These are phyloP conservation scores for Phascolomyces articulosus DNA, from an alignment of 371 early-diverging fungal genomes.

Conservation along the genomic window DNA sequence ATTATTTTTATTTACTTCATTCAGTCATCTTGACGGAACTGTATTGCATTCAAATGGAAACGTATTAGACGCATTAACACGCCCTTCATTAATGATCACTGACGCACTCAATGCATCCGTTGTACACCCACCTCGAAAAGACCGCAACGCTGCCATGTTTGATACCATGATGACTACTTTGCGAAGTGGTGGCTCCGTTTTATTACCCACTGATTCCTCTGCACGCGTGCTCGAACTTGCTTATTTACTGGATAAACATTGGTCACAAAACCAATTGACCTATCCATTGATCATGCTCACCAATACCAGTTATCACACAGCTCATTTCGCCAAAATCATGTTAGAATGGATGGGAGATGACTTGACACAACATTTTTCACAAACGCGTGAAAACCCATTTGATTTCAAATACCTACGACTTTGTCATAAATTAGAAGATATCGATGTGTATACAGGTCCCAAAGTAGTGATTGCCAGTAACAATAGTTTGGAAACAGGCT, in stretches of 20 bases:
- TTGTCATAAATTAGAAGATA: slow-evolving; percentile 71
- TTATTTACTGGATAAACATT: slow-evolving; percentile 86
- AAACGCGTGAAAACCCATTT: slow-evolving; percentile 84
- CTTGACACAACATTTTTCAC: slow-evolving; percentile 71
- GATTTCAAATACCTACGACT: slow-evolving; percentile 82
- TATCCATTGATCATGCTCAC: slow-evolving; percentile 82
- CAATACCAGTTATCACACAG: slow-evolving; percentile 73
- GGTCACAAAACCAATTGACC: slow-evolving; percentile 68
- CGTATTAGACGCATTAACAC: slow-evolving; percentile 72
- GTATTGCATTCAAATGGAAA: slow-evolving; percentile 73
- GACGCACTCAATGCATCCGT: slow-evolving; percentile 83
- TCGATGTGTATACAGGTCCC: slow-evolving; percentile 71
- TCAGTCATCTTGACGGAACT: slow-evolving; percentile 86
- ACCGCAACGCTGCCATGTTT: slow-evolving; percentile 75
- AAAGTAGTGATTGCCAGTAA: slow-evolving; percentile 87
- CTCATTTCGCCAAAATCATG: slow-evolving; percentile 88
- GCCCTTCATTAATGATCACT: slow-evolving; percentile 91
- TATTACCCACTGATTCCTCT: slow-evolving; percentile 90
- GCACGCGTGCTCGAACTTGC: slow-evolving; percentile 93
- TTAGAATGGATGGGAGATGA: slow-evolving; percentile 95
- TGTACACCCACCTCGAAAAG: slow-evolving; percentile 70
- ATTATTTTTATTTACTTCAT: not conserved
- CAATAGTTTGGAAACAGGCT: slow-evolving; percentile 80
- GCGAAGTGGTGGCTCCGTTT: slow-evolving; percentile 74
- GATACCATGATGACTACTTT: slow-evolving; percentile 69